A percentile compares a stretch with the other conserved stretches of the same genome.
These are phyloP conservation scores for Centella asiatica DNA, from an alignment of 129 eudicot species.

Conservation along the genomic window DNA sequence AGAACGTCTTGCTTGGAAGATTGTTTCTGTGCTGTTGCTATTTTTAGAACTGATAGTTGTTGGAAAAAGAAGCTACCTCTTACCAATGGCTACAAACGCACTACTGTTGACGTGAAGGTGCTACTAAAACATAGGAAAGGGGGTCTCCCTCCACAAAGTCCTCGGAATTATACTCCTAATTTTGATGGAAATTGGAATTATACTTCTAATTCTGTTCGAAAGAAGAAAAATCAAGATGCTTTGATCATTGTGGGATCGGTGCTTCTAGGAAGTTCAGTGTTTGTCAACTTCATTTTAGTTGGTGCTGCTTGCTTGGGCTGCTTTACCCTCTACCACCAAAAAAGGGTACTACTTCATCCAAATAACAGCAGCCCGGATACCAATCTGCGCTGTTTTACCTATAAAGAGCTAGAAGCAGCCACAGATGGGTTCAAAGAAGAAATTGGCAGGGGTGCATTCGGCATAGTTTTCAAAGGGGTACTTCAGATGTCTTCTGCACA, in stretches of 20 bases:
- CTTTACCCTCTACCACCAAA: constrained; percentile 9
- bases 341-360: not conserved
- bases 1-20: constrained; percentile 39
- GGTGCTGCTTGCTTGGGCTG: constrained; percentile 19
- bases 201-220: no score
- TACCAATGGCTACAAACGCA: not conserved
- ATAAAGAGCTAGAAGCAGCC: constrained; percentile 38
- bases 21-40: constrained; percentile 48
- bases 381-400: constrained; percentile 23
- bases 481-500: constrained; percentile 9
- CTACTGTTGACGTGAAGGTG: constrained; percentile 10
- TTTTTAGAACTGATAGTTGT: constrained; percentile 22
- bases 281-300: constrained; percentile 21
- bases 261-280: constrained; percentile 24
- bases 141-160: constrained; percentile 7
- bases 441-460: constrained; percentile 41
- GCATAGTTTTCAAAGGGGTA: constrained; percentile 36
- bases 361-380: not conserved
- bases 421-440: constrained; percentile 43
- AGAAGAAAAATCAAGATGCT: constrained; percentile 12
- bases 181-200: no score
- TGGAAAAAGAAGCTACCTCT: constrained; percentile 25
- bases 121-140: constrained; percentile 31
- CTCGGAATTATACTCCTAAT: constrained; percentile 6
- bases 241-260: constrained; percentile 26